Evolutionary conservation across 805 yeast species (phyloP).

Genomic region (Komagataella ulmi): DNA sequence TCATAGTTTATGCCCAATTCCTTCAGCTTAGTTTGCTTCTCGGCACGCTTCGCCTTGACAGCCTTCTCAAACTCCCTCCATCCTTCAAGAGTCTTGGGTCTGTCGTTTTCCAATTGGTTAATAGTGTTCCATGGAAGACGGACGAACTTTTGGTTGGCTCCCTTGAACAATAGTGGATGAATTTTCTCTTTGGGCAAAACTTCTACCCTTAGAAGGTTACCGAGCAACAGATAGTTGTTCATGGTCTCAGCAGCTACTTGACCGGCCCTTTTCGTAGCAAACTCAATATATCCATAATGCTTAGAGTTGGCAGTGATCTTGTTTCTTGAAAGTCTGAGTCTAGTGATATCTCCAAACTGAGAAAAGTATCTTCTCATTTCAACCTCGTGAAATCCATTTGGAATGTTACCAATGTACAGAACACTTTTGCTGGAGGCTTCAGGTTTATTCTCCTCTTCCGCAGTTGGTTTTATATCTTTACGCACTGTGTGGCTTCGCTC

Average conservation of each 20-base stretch:
- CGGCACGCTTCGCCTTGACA: slow-evolving; percentile 24
- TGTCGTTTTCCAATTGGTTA: slow-evolving; percentile 37
- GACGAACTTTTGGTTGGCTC: slow-evolving; percentile 40
- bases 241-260: slow-evolving; percentile 85
- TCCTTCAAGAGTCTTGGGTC: slow-evolving; percentile 38
- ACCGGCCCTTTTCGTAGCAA: slow-evolving; percentile 62
- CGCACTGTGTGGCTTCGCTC: background rate
- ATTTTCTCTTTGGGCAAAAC: slow-evolving; percentile 42
- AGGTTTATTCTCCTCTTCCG: slow-evolving; percentile 10
- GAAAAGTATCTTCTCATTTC: slow-evolving; percentile 70
- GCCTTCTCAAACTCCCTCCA: slow-evolving; percentile 41
- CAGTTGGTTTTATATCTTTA: slow-evolving; percentile 12
- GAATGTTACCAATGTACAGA: slow-evolving; percentile 82
- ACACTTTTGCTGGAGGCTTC: slow-evolving; percentile 37
- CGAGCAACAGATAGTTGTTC: slow-evolving; percentile 86
- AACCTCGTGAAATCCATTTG: slow-evolving; percentile 80
- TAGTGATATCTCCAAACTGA: slow-evolving; percentile 80
- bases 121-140: slow-evolving; percentile 48
- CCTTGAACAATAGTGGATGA: slow-evolving; percentile 45
- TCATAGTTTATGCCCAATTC: slow-evolving; percentile 25
- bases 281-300: slow-evolving; percentile 87
- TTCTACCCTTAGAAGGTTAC: slow-evolving; percentile 63
- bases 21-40: slow-evolving; percentile 35
- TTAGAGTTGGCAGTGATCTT: slow-evolving; percentile 83
- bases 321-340: slow-evolving; percentile 75